Conservation (phyloP, 352 stramenopile genomes). For the Pythium apleroticum region DNA sequence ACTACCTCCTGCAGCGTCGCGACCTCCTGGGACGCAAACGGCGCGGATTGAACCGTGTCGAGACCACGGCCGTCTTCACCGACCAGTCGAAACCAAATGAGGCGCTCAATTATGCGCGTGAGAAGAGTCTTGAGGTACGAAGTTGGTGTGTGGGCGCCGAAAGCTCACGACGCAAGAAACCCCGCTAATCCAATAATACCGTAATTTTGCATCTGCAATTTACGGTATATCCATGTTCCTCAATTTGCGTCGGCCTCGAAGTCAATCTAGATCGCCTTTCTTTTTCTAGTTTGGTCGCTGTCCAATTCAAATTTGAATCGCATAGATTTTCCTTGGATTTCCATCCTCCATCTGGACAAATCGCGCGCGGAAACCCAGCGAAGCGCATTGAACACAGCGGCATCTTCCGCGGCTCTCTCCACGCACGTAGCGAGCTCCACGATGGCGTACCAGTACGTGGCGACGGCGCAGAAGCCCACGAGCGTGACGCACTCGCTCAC, state of each 20-base stretch:
- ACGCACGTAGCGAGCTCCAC: neutral
- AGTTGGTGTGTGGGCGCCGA: too few relatives aligned
- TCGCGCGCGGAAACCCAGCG: conserved; percentile 20
- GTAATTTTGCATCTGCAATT: too few relatives aligned
- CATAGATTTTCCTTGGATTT: conserved; percentile 9
- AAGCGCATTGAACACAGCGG: conserved; percentile 1
- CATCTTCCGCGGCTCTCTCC: neutral
- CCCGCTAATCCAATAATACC: too few relatives aligned
- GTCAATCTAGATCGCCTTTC: too few relatives aligned
- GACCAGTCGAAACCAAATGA: neutral
- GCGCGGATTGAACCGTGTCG: neutral
- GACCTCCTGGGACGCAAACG: neutral
- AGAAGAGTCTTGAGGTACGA: too few relatives aligned
- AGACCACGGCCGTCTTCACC: neutral
- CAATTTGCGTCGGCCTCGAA: too few relatives aligned
- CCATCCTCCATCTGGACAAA: neutral
- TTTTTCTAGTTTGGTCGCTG: too few relatives aligned
- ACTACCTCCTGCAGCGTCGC: neutral
- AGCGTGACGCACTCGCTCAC: conserved; percentile 92
- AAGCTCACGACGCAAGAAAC: too few relatives aligned
- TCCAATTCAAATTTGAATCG: conserved; percentile 34
- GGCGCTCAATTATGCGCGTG: neutral
- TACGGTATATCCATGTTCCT: too few relatives aligned
- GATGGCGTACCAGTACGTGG: conserved; percentile 92
- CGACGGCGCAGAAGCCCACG: conserved; percentile 92